A percentile compares a stretch with the other conserved stretches of the same genome.
Conservation (phyloP, 2,329 filamentous ascomycete genomes). For the Pyricularia grisea region DNA sequence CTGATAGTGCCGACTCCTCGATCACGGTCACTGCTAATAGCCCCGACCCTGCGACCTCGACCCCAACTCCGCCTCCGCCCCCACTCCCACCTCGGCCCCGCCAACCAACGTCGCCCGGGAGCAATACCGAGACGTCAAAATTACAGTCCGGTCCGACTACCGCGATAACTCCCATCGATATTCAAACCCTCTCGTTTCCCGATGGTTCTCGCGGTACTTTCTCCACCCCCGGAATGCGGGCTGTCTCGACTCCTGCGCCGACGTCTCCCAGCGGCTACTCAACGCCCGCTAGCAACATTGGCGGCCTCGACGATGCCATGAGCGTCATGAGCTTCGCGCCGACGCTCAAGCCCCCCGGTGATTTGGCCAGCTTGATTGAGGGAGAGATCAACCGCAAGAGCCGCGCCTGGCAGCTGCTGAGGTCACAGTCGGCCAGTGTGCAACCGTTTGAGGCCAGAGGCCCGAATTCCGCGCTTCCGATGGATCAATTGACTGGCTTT, state of each 20-base stretch:
- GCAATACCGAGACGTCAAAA: slow-evolving; percentile 11
- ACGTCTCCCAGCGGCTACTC: slow-evolving; percentile 26
- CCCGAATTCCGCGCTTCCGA: slow-evolving; percentile 22
- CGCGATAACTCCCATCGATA: slow-evolving; percentile 71
- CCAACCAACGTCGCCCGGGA: slow-evolving; percentile 21
- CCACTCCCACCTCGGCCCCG: slow-evolving; percentile 45
- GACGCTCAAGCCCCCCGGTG: slow-evolving; percentile 52
- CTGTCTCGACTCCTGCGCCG: slow-evolving; percentile 23
- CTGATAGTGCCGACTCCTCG: neutral
- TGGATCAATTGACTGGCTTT: slow-evolving; percentile 54
- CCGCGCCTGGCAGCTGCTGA: slow-evolving; percentile 59
- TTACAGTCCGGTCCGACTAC: slow-evolving; percentile 66
- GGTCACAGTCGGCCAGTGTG: slow-evolving; percentile 49
- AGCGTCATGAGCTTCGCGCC: slow-evolving; percentile 60
- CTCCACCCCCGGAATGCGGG: slow-evolving; percentile 26
- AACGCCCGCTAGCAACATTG: slow-evolving; percentile 21
- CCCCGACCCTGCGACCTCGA: neutral
- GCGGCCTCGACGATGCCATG: slow-evolving; percentile 43
- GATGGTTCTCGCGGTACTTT: slow-evolving; percentile 61
- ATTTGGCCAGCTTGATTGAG: slow-evolving; percentile 73
- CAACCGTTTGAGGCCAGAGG: slow-evolving; percentile 50
- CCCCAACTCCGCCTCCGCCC: slow-evolving; percentile 27
- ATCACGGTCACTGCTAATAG: neutral
- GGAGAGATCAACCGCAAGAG: slow-evolving; percentile 59
- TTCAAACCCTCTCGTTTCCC: slow-evolving; percentile 65